phyloP scores from a whole-genome alignment of 2,329 filamentous ascomycete species.

The Apiospora sp. region DNA sequence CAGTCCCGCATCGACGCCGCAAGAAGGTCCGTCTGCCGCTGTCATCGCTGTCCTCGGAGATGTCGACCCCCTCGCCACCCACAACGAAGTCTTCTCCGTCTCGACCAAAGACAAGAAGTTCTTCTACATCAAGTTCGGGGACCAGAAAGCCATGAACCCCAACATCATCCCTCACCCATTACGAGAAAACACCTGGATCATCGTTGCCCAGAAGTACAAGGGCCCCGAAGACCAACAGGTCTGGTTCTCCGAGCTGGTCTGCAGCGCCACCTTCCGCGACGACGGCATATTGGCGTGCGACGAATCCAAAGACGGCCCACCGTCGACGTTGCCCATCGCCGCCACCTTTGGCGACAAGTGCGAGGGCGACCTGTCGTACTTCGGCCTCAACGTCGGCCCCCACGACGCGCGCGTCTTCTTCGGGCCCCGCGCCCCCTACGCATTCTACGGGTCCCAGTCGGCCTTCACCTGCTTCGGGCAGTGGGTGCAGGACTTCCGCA shows the following conservation, averaged over 20 bases:
- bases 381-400: constrained; percentile 57
- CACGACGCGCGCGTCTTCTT: constrained; percentile 67
- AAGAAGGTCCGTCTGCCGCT: background rate
- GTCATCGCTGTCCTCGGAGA: background rate
- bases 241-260: constrained; percentile 55
- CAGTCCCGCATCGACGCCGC: background rate
- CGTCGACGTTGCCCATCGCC: constrained; percentile 54
- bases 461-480: constrained; percentile 62
- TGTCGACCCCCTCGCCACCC: constrained; percentile 27
- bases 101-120: constrained; percentile 55
- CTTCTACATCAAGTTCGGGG: constrained; percentile 58
- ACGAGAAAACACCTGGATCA: constrained; percentile 55
- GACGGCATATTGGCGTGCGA: constrained; percentile 52
- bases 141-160: constrained; percentile 56
- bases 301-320: constrained; percentile 35
- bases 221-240: constrained; percentile 36
- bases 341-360: constrained; percentile 55
- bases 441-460: constrained; percentile 65
- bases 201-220: constrained; percentile 56
- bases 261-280: constrained; percentile 55
- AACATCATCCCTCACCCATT: constrained; percentile 65
- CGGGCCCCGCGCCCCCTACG: constrained; percentile 57
- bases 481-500: constrained; percentile 62
- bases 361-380: constrained; percentile 49
- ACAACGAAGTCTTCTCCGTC: constrained; percentile 54